A percentile compares a stretch with the other conserved stretches of the same genome.
phyloP scores from a whole-genome alignment of 2,329 filamentous ascomycete genomes.

The Microdochium trichocladiopsis region DNA sequence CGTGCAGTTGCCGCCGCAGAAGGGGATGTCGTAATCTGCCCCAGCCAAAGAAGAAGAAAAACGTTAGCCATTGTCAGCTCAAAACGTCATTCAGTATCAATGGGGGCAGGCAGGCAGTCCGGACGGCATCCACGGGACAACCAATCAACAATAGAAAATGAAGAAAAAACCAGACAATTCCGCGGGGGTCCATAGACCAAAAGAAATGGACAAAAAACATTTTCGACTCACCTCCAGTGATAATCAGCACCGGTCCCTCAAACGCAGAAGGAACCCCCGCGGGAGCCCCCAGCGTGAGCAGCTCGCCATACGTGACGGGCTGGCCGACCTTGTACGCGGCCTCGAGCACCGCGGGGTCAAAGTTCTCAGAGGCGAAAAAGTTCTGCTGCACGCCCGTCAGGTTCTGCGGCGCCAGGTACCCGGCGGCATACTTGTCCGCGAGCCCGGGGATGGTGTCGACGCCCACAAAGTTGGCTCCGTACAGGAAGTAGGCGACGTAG shows the following conservation, averaged over 20 bases:
- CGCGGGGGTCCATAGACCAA: background rate
- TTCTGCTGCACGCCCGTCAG: constrained; percentile 41
- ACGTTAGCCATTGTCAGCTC: background rate
- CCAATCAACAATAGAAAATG: background rate
- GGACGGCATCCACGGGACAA: no score
- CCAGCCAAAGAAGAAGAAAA: background rate
- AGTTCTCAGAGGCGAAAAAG: constrained; percentile 44
- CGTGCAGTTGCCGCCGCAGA: constrained; percentile 56
- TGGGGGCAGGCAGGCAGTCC: no score
- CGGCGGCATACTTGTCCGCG: constrained; percentile 27
- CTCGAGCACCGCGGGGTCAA: constrained; percentile 45
- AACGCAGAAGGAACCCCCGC: constrained; percentile 29
- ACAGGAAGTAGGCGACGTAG: constrained; percentile 34
- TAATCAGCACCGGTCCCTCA: constrained; percentile 47
- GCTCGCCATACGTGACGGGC: constrained; percentile 50
- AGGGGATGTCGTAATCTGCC: constrained; percentile 40
- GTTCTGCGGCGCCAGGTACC: constrained; percentile 44
- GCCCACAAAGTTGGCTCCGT: constrained; percentile 38
- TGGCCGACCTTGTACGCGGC: constrained; percentile 39
- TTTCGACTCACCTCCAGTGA: constrained; percentile 42
- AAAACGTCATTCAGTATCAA: no score
- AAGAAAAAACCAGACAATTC: background rate
- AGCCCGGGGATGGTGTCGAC: constrained; percentile 25
- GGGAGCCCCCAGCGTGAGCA: constrained; percentile 44
- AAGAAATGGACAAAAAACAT: background rate